Conservation (phyloP, 495 filamentous ascomycete genomes). For the Trypethelium eluteriae region DNA sequence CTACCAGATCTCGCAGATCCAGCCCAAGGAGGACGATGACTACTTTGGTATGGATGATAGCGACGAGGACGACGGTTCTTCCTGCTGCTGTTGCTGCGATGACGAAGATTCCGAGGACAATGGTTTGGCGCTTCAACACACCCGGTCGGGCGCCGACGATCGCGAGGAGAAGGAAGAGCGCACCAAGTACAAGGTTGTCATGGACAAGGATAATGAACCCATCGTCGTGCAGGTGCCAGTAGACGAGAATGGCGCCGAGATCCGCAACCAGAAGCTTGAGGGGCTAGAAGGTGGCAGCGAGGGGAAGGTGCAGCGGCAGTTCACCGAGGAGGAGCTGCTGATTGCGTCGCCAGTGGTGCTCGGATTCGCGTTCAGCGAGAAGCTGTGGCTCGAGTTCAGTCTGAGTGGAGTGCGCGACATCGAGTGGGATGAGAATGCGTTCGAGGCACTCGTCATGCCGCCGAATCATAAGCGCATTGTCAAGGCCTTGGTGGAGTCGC, state of each 20-base stretch:
- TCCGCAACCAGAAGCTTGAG: constrained; percentile 59
- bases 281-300: constrained; percentile 40
- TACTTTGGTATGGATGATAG: constrained; percentile 43
- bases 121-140: constrained; percentile 21
- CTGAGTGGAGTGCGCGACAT: constrained; percentile 78
- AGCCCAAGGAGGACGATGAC: constrained; percentile 66
- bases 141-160: constrained; percentile 23
- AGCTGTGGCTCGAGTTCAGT: constrained; percentile 85
- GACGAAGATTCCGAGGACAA: constrained; percentile 31
- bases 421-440: constrained; percentile 74
- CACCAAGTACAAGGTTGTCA: constrained; percentile 54
- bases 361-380: constrained; percentile 89
- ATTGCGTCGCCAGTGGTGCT: constrained; percentile 85
- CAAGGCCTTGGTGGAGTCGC: constrained; percentile 68
- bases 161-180: constrained; percentile 48
- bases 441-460: constrained; percentile 67
- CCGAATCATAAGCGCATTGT: constrained; percentile 73
- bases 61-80: constrained; percentile 42
- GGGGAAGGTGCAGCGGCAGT: constrained; percentile 43
- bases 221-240: constrained; percentile 54
- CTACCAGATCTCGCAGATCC: constrained; percentile 72
- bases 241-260: constrained; percentile 54
- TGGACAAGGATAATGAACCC: constrained; percentile 54
- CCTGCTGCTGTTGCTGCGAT: constrained; percentile 42
- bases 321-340: constrained; percentile 78